phyloP scores from a whole-genome alignment of 345 rosid genomes.

The Anacardium occidentale region DNA sequence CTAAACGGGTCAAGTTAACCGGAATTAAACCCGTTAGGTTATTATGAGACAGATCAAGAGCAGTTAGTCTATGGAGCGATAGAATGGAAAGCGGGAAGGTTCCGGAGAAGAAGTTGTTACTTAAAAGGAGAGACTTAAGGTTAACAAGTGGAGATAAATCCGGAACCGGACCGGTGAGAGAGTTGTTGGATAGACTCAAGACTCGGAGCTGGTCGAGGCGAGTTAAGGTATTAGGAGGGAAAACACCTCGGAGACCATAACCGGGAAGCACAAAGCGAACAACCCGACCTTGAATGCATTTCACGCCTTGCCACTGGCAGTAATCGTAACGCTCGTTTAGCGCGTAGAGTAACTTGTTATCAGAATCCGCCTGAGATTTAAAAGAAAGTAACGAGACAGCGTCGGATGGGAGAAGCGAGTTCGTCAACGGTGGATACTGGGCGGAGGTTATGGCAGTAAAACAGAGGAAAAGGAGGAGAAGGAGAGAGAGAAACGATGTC shows the following conservation, averaged over 20 bases:
- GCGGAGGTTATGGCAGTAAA: constrained; percentile 19
- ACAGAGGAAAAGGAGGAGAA: constrained; percentile 22
- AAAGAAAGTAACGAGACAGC: constrained; percentile 77
- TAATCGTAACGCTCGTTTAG: constrained; percentile 83
- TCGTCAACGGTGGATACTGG: constrained; percentile 29
- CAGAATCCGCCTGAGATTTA: constrained; percentile 78
- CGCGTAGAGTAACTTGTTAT: constrained; percentile 65
- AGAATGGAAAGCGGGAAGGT: constrained; percentile 66
- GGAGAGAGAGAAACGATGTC: background rate
- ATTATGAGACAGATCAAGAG: constrained; percentile 59
- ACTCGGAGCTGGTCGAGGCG: constrained; percentile 94
- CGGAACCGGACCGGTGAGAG: constrained; percentile 77
- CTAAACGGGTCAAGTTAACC: constrained; percentile 37
- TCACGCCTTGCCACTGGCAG: constrained; percentile 94
- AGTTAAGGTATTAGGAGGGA: constrained; percentile 58
- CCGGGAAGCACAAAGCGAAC: constrained; percentile 61
- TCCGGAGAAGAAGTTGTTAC: constrained; percentile 64
- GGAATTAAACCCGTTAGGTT: constrained; percentile 66
- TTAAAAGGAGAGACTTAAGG: constrained; percentile 63
- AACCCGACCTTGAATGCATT: constrained; percentile 76
- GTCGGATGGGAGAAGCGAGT: constrained; percentile 57
- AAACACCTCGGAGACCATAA: constrained; percentile 61
- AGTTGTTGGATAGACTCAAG: constrained; percentile 73
- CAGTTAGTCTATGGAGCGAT: constrained; percentile 53
- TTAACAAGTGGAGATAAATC: constrained; percentile 74